Evolutionary conservation across 441 rosid genomes (phyloP), one percentile per base, ranked within the genome.

Genomic region (Brassica hybrid): DNA sequence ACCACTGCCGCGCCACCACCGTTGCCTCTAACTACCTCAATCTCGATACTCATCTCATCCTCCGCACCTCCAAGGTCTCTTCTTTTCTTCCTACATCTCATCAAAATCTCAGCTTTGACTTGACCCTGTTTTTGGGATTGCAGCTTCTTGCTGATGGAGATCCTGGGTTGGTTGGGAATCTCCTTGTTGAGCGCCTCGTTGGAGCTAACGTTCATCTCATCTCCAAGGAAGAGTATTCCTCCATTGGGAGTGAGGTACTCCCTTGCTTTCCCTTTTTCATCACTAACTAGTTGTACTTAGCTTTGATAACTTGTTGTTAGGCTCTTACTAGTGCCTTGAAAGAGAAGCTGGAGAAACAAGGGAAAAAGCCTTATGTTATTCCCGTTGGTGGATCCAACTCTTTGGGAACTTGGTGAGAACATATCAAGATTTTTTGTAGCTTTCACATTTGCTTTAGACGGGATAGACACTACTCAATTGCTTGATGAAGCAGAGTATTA

Each of bases 351-450:
- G 79, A 84, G 6, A 88, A 86, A 13, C 88, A 91, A 92, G 98
- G 98, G 17, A 86, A 86, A 80, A 95, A 83, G 69, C 99, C 99
- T 2, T 93, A 95, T 84, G 92, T 93, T 59, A 89, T 93, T 77
- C 99, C 99, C 6, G 98, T 91, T 34, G 99, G 99, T 50, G 99
- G 99, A 81, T 95, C 99, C 41, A 91, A 93, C 84, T 85, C 97
- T 36, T 34, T 95, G 64, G 99, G 99, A 79, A 90, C 99, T 70
- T 95, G 99, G 99, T 95, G 87, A 90, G 91, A 81, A 23, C 2
- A 23, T 23, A n/a, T 23, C 25, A 1, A 23, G 25, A 1, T 23
- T 23, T 5, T 0, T 13, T 43, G 14, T 43, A 4, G 52, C 0
- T 43, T 43, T 43, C 52, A 45, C 27, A 12, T 10, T 30, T 67